Evolutionary conservation across 768 basidiomycete genomes (phyloP).

Genomic region (Ephemerocybe angulata): DNA sequence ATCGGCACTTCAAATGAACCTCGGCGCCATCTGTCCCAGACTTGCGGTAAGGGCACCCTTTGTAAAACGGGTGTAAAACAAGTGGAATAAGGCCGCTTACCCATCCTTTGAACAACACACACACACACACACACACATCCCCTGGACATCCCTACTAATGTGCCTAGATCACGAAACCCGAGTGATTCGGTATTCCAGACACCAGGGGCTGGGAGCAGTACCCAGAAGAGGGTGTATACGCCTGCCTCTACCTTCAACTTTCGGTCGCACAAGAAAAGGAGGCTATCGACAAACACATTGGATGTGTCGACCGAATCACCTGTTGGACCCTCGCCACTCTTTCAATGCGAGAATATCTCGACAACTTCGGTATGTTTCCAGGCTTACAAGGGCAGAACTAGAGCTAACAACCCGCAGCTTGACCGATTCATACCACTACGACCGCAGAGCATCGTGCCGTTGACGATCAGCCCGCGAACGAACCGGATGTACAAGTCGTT

Average conservation of each 20-base stretch:
- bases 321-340: not conserved
- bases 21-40: too few relatives aligned
- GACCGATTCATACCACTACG: conserved; percentile 60
- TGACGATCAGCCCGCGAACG: conserved; percentile 64
- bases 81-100: too few relatives aligned
- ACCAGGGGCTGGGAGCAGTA: conserved; percentile 1
- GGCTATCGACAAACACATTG: too few relatives aligned
- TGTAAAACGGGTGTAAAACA: too few relatives aligned
- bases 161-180: too few relatives aligned
- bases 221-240: conserved; percentile 3
- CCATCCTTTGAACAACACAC: too few relatives aligned
- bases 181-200: too few relatives aligned
- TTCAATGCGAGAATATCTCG: conserved; percentile 5
- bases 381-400: not conserved
- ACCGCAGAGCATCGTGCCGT: conserved; percentile 47
- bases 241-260: conserved; percentile 1
- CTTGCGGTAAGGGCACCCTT: too few relatives aligned
- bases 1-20: too few relatives aligned
- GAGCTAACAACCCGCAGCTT: conserved; percentile 31
- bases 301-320: not conserved
- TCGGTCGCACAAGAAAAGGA: conserved; percentile 11
- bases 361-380: conserved; percentile 3
- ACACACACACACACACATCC: too few relatives aligned
- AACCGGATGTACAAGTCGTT: conserved; percentile 61
- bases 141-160: too few relatives aligned